A percentile compares a stretch with the other conserved stretches of the same genome.
Evolutionary conservation across 2,329 filamentous ascomycete species (phyloP).

Genomic region (Trichoderma harzianum): DNA sequence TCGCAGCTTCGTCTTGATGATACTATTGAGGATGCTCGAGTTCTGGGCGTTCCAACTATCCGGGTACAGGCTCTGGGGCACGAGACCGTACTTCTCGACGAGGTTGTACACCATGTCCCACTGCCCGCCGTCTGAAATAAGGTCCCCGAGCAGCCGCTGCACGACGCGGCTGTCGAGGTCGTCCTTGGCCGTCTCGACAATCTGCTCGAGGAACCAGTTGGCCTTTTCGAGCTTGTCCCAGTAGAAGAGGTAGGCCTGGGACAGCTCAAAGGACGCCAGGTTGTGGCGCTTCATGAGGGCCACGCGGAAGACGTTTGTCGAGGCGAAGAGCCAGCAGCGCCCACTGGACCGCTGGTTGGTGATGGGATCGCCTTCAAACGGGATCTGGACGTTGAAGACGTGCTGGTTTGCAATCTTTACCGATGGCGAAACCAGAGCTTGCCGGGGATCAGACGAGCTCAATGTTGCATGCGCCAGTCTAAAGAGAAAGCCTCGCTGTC

Average conservation of each 20-base stretch:
- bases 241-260: constrained; percentile 84
- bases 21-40: constrained; percentile 64
- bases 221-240: constrained; percentile 93
- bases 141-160: constrained; percentile 62
- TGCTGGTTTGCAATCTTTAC: constrained; percentile 68
- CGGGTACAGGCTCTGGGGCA: constrained; percentile 77
- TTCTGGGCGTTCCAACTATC: constrained; percentile 77
- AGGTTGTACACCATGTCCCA: constrained; percentile 92
- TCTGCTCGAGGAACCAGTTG: constrained; percentile 84
- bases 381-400: constrained; percentile 79
- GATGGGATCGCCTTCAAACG: constrained; percentile 75
- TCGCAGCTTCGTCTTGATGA: constrained; percentile 82
- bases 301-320: constrained; percentile 89
- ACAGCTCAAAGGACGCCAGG: constrained; percentile 77
- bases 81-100: constrained; percentile 83
- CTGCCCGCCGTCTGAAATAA: constrained; percentile 79
- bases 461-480: constrained; percentile 75
- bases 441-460: constrained; percentile 61
- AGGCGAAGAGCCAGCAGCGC: constrained; percentile 87
- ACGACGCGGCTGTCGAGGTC: constrained; percentile 71
- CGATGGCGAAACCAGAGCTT: constrained; percentile 62
- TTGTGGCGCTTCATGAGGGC: constrained; percentile 81
- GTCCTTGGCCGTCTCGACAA: constrained; percentile 69
- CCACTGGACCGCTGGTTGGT: constrained; percentile 81
- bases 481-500: not conserved